Evolutionary conservation across 1,284 basidiomycete genomes (phyloP).

Genomic region (Ceratobasidium sp.): DNA sequence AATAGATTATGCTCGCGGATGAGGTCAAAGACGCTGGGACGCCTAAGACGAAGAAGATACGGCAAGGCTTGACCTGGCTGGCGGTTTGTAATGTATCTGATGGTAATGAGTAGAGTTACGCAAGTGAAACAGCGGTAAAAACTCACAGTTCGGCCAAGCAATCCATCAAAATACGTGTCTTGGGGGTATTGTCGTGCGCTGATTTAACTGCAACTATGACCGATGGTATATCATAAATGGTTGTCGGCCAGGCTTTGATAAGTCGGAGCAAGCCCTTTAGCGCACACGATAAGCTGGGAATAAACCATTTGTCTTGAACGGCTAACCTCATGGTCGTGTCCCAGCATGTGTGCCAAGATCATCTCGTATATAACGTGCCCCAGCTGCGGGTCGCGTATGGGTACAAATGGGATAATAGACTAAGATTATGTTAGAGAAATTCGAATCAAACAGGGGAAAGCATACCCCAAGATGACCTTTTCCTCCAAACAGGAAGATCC

Average conservation of each 20-base stretch:
- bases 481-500: constrained; percentile 92
- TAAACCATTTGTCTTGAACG: constrained; percentile 19
- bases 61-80: constrained; percentile 94
- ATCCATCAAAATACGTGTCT: constrained; percentile 79
- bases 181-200: constrained; percentile 72
- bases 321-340: constrained; percentile 74
- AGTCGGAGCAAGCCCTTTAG: constrained; percentile 74
- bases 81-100: constrained; percentile 80
- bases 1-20: constrained; percentile 95
- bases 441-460: background rate
- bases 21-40: constrained; percentile 92
- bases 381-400: constrained; percentile 81
- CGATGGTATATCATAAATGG: constrained; percentile 87
- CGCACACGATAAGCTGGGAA: background rate
- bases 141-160: constrained; percentile 88
- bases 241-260: constrained; percentile 87
- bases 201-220: constrained; percentile 89
- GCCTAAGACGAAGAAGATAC: constrained; percentile 84
- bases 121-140: background rate
- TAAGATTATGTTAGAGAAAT: constrained; percentile 48
- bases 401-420: constrained; percentile 89
- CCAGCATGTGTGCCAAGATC: constrained; percentile 88
- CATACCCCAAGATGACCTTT: constrained; percentile 79
- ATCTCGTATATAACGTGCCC: constrained; percentile 92
- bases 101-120: background rate